A percentile compares a stretch with the other conserved stretches of the same genome.
Evolutionary conservation across 1,284 basidiomycete genomes (phyloP).

Genomic region (Paramarasmius palmivorus): DNA sequence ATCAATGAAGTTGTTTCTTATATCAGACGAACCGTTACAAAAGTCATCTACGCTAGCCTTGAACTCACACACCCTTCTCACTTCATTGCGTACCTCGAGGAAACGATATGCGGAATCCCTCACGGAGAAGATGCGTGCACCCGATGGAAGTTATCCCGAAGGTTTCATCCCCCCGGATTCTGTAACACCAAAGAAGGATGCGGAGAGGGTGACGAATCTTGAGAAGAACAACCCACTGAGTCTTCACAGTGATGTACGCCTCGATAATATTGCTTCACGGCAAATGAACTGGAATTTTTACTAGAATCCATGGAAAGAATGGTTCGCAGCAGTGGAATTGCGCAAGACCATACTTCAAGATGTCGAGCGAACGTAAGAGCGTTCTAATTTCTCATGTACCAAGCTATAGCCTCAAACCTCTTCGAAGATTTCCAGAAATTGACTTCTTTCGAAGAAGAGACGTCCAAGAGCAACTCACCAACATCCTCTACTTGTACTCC

Average conservation of each 20-base stretch:
- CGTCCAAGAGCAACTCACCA: slow-evolving; percentile 79
- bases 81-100: slow-evolving; percentile 47
- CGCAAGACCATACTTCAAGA: slow-evolving; percentile 88
- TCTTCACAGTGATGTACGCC: slow-evolving; percentile 72
- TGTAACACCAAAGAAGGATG: slow-evolving; percentile 33
- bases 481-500: slow-evolving; percentile 84
- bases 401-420: slow-evolving; percentile 11
- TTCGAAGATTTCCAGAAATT: slow-evolving; percentile 76
- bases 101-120: slow-evolving; percentile 52
- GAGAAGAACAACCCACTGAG: slow-evolving; percentile 86
- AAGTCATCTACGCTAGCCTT: slow-evolving; percentile 43
- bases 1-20: slow-evolving; percentile 57
- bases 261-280: neutral
- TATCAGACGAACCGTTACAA: slow-evolving; percentile 54
- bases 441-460: slow-evolving; percentile 78
- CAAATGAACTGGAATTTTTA: slow-evolving; percentile 3
- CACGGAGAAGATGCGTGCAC: slow-evolving; percentile 69
- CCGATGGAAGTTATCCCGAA: slow-evolving; percentile 77
- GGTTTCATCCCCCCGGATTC: slow-evolving; percentile 58
- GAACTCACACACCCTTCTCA: slow-evolving; percentile 43
- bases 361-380: slow-evolving; percentile 83
- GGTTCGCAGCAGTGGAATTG: slow-evolving; percentile 87
- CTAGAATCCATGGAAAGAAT: slow-evolving; percentile 90
- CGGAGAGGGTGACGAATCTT: slow-evolving; percentile 43
- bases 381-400: slow-evolving; percentile 3